Percentiles rank a stretch among this genome's conserved stretches.
Evolutionary conservation across 2,329 filamentous ascomycete genomes (phyloP).

Genomic region (Penicillium sp.): DNA sequence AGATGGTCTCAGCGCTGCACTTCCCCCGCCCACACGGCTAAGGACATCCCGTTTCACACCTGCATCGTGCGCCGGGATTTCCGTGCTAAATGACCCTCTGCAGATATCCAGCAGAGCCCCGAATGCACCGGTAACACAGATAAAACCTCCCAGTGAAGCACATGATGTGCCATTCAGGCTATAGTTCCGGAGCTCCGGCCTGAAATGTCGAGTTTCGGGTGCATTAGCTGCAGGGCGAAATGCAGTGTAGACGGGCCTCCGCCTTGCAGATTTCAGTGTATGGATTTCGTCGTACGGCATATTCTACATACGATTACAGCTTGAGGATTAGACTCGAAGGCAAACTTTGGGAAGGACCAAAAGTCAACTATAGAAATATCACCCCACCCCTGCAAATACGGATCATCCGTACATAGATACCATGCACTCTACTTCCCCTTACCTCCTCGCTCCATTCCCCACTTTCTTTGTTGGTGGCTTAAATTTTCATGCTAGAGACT

Average conservation of each 20-base stretch:
- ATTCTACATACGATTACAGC: background rate
- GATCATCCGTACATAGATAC: background rate
- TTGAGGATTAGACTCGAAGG: background rate
- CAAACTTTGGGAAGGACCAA: background rate
- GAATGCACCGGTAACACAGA: slow-evolving; percentile 7
- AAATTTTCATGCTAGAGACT: background rate
- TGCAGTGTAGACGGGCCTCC: background rate
- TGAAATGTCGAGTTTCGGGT: background rate
- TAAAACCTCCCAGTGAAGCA: background rate
- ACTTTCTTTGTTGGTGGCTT: slow-evolving; percentile 2
- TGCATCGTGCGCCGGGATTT: slow-evolving; percentile 12
- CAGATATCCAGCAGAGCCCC: slow-evolving; percentile 8
- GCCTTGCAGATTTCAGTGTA: background rate
- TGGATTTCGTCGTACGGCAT: background rate
- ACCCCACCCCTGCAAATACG: background rate
- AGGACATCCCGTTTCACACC: slow-evolving; percentile 1
- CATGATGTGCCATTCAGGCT: slow-evolving; percentile 7
- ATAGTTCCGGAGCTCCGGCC: slow-evolving; percentile 15
- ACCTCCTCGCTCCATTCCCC: slow-evolving; percentile 16
- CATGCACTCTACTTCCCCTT: background rate
- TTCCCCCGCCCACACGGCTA: background rate
- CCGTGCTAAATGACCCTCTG: slow-evolving; percentile 11
- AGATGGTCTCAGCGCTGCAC: background rate
- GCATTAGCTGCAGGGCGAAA: background rate
- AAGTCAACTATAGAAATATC: background rate